Conservation (phyloP, 1,284 basidiomycete species). For the Flammula alnicola region DNA sequence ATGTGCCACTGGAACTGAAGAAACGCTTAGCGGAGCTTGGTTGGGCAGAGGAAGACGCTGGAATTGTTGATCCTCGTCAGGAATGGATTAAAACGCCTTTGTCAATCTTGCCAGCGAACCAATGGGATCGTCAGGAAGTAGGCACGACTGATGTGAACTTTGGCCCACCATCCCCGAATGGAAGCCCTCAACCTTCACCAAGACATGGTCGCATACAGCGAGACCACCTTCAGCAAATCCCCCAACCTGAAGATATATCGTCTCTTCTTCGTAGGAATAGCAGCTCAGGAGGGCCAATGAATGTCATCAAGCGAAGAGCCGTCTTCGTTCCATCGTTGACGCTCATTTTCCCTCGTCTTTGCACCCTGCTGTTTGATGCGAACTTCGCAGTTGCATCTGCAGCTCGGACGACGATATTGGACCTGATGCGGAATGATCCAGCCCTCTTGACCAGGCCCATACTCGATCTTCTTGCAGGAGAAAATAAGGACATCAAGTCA, state of each 20-base stretch:
- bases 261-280: constrained; percentile 57
- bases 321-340: constrained; percentile 69
- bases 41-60: constrained; percentile 63
- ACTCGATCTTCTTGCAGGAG: constrained; percentile 61
- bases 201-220: constrained; percentile 25
- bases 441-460: constrained; percentile 65
- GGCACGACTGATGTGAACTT: constrained; percentile 34
- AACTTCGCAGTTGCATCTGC: constrained; percentile 60
- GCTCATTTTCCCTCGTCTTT: constrained; percentile 55
- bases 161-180: constrained; percentile 36
- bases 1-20: constrained; percentile 63
- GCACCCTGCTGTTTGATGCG: constrained; percentile 54
- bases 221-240: constrained; percentile 15
- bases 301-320: constrained; percentile 58
- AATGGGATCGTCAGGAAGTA: constrained; percentile 54
- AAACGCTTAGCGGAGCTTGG: constrained; percentile 72
- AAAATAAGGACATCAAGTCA: constrained; percentile 47
- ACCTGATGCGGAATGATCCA: constrained; percentile 79
- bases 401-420: constrained; percentile 62
- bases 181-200: constrained; percentile 40
- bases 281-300: constrained; percentile 48
- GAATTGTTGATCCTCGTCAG: constrained; percentile 53
- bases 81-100: constrained; percentile 67
- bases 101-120: constrained; percentile 59
- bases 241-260: constrained; percentile 30